These are phyloP conservation scores for Colletotrichum sp. DNA, from an alignment of 2,329 filamentous ascomycete genomes.

Conservation along the genomic window DNA sequence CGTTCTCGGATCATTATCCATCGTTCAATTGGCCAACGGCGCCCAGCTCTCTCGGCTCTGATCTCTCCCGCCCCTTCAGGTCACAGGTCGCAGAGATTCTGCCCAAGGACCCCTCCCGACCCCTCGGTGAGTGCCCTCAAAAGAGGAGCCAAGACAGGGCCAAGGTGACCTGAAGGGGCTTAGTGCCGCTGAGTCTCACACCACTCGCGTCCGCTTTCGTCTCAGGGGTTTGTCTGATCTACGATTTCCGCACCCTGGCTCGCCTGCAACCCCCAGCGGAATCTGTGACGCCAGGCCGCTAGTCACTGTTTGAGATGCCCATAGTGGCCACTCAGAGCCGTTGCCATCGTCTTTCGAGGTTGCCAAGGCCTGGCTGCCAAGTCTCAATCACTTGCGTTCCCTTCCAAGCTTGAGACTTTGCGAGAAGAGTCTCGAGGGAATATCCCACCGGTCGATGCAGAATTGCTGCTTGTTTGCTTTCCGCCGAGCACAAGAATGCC, in stretches of 20 bases:
- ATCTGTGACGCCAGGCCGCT: slow-evolving; percentile 9
- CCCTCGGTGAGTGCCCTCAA: not conserved
- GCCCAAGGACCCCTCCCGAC: not conserved
- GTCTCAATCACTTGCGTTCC: not conserved
- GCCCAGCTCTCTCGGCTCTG: slow-evolving; percentile 1
- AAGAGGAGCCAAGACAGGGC: not conserved
- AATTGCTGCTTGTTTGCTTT: not conserved
- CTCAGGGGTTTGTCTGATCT: slow-evolving; percentile 23
- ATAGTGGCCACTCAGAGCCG: not conserved
- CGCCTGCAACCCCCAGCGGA: not conserved
- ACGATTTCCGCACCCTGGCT: not conserved
- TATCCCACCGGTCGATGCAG: not conserved
- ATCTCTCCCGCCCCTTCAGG: not conserved
- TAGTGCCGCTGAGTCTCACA: not conserved
- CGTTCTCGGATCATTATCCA: not conserved
- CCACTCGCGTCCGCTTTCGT: slow-evolving; percentile 7
- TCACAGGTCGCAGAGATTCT: not conserved
- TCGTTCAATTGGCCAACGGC: not conserved
- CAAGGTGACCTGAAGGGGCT: not conserved
- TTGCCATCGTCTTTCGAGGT: not conserved
- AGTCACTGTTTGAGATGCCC: slow-evolving; percentile 15
- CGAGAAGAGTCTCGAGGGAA: not conserved
- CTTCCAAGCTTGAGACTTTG: not conserved
- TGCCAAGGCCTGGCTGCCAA: slow-evolving; percentile 11
- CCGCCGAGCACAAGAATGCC: not conserved